These are phyloP conservation scores for Pythium apleroticum DNA, from an alignment of 352 stramenopile species.

Conservation along the genomic window DNA sequence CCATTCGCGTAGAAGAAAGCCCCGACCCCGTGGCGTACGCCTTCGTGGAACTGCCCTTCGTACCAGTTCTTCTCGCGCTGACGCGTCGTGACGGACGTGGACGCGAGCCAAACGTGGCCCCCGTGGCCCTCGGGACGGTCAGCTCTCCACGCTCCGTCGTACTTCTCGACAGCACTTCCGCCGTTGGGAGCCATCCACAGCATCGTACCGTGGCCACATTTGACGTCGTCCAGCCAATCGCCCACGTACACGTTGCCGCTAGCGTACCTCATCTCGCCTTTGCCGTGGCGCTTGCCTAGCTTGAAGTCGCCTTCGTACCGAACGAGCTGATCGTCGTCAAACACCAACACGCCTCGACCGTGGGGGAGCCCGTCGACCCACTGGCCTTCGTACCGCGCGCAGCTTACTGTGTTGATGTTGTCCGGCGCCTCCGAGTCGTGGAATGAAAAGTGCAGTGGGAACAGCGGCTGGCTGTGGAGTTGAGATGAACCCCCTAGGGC, in stretches of 20 bases:
- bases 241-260: slow-evolving; percentile 68
- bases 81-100: neutral
- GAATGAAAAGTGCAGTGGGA: slow-evolving; percentile 38
- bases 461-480: neutral
- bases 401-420: slow-evolving; percentile 37
- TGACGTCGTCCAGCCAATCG: slow-evolving; percentile 66
- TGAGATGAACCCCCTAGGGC: neutral
- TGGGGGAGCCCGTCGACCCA: slow-evolving; percentile 74
- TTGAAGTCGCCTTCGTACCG: slow-evolving; percentile 62
- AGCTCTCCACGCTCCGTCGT: slow-evolving; percentile 71
- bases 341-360: slow-evolving; percentile 70
- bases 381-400: slow-evolving; percentile 72
- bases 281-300: slow-evolving; percentile 48
- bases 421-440: slow-evolving; percentile 1
- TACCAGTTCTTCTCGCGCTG: slow-evolving; percentile 80
- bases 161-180: slow-evolving; percentile 41
- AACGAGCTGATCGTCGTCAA: slow-evolving; percentile 55
- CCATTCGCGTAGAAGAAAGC: slow-evolving; percentile 89
- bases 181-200: slow-evolving; percentile 48
- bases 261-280: slow-evolving; percentile 66
- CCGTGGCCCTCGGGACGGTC: slow-evolving; percentile 80
- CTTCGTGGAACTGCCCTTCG: slow-evolving; percentile 70
- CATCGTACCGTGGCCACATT: slow-evolving; percentile 79
- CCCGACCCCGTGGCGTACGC: slow-evolving; percentile 63
- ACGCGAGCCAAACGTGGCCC: slow-evolving; percentile 73